These are phyloP conservation scores for Trichoderma virens DNA, from an alignment of 495 filamentous ascomycete species.

Conservation along the genomic window DNA sequence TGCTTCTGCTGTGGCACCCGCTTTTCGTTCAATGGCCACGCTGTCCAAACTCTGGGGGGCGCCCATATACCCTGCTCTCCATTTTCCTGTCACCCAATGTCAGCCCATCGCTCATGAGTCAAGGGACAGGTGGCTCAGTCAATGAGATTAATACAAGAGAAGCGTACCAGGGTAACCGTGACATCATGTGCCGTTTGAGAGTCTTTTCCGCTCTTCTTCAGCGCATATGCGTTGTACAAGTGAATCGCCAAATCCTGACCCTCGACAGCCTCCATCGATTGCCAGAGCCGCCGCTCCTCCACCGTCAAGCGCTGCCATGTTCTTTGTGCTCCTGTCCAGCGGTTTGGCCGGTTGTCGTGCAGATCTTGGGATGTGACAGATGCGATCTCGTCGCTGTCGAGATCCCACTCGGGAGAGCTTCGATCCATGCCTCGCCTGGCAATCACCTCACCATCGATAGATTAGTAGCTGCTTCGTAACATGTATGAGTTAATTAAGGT, in stretches of 20 bases:
- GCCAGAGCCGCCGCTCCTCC: constrained; percentile 49
- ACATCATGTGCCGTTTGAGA: constrained; percentile 19
- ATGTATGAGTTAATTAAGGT: too few species aligned
- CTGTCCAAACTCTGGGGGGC: constrained; percentile 57
- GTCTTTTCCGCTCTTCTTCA: constrained; percentile 39
- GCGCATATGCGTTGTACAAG: constrained; percentile 63
- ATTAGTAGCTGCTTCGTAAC: too few species aligned
- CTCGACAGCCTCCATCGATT: constrained; percentile 47
- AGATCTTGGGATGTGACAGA: constrained; percentile 26
- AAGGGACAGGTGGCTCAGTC: neutral
- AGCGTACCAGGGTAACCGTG: constrained; percentile 18
- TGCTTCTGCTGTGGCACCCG: constrained; percentile 50
- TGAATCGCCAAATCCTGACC: constrained; percentile 62
- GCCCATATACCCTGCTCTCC: constrained; percentile 25
- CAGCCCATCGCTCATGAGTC: neutral
- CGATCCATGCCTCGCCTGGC: neutral
- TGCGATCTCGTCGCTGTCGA: constrained; percentile 19
- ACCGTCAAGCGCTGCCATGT: constrained; percentile 56
- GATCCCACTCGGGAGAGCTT: constrained; percentile 9
- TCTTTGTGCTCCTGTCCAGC: constrained; percentile 44
- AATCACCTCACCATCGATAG: neutral
- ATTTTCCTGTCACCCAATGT: constrained; percentile 1
- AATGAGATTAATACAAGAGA: neutral
- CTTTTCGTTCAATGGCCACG: constrained; percentile 62
- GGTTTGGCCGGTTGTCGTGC: constrained; percentile 36